Base-by-base conservation (phyloP, 345 rosid species). In the Turritis glabra region DNA sequence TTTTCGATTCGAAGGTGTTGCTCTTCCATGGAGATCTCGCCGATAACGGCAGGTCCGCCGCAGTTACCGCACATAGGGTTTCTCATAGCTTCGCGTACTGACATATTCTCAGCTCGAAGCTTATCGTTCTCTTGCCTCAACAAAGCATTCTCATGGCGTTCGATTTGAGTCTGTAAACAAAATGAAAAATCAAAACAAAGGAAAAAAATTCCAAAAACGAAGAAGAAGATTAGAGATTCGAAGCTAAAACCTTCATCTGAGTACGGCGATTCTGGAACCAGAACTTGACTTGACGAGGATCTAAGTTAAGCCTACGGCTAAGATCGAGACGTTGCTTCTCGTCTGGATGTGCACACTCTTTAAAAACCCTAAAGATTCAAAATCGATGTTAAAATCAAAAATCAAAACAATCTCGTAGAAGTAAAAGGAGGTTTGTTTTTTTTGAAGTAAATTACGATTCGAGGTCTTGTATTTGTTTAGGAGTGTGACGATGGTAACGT, bases 181-280 rank as follows among this genome's bases (percentile, higher is more conserved):
- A 71, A 54, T 22, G 9, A 21, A 32, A 54, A 60, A 9, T 64
- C 21, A 58, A 47, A 27, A 68, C 56, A 35, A 32, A 29, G 22
- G n/a, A n/a, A 38, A 30, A 18, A 33, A 67, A 19, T 51, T 32
- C 11, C 18, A 12, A 41, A 15, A 5, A 17, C 1, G 1, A 46
- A 18, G 30, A 69, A 38, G n/a, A 40, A 9, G 64, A 68, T 0
- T 67, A 15, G 11, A 0, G 50, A 18, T 43, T 41, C 0, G 29
- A 15, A 29, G 29, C 27, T 21, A 19, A n/a, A n/a, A 91, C 97
- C 96, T 92, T 92, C 97, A 92, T 92, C 69, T 92, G 97, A 65
- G 97, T 92, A 22, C 97, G 87, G 13, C 97, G 97, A 71, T 92
- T 92, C 58, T 92, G 97, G 62, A 92, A 92, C 97, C 97, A 92